A percentile compares a stretch with the other conserved stretches of the same genome.
Evolutionary conservation across 768 basidiomycete species (phyloP).

Genomic region (Mycena olivaceomarginata): DNA sequence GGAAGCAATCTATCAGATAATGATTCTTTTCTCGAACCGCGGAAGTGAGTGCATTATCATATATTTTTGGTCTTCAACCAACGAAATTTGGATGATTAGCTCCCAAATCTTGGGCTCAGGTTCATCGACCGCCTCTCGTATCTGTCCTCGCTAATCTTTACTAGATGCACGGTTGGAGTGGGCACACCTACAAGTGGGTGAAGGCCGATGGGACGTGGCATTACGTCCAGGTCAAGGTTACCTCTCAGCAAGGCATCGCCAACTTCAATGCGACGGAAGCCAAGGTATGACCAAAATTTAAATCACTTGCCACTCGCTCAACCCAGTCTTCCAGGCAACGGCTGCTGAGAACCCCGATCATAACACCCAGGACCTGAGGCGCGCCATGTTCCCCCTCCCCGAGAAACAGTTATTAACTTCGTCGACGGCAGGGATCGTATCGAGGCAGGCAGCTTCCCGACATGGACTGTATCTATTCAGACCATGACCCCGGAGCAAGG

Average conservation of each 20-base stretch:
- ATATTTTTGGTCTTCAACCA: background rate
- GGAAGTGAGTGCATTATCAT: slow-evolving; percentile 25
- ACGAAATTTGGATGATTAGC: background rate
- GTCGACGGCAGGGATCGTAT: slow-evolving; percentile 34
- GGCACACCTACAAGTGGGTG: slow-evolving; percentile 44
- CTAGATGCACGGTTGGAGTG: slow-evolving; percentile 44
- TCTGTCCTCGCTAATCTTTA: background rate
- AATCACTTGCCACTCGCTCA: background rate
- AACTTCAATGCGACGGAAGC: slow-evolving; percentile 40
- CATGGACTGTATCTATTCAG: slow-evolving; percentile 39
- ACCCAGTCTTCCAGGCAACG: slow-evolving; percentile 4
- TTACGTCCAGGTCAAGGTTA: slow-evolving; percentile 39
- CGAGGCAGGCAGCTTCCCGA: slow-evolving; percentile 31
- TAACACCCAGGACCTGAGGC: slow-evolving; percentile 39
- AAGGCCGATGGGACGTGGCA: slow-evolving; percentile 34
- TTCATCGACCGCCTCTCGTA: background rate
- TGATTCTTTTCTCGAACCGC: slow-evolving; percentile 41
- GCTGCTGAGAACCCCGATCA: slow-evolving; percentile 32
- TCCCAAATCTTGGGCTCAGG: slow-evolving; percentile 43
- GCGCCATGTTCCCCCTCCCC: background rate
- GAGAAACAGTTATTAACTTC: background rate
- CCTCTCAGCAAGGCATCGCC: slow-evolving; percentile 32
- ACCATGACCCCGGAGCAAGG: slow-evolving; percentile 42
- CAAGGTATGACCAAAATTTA: background rate
- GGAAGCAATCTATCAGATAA: slow-evolving; percentile 41